These are phyloP conservation scores for Populus hybrid DNA, from an alignment of 441 rosid species.

Conservation along the genomic window DNA sequence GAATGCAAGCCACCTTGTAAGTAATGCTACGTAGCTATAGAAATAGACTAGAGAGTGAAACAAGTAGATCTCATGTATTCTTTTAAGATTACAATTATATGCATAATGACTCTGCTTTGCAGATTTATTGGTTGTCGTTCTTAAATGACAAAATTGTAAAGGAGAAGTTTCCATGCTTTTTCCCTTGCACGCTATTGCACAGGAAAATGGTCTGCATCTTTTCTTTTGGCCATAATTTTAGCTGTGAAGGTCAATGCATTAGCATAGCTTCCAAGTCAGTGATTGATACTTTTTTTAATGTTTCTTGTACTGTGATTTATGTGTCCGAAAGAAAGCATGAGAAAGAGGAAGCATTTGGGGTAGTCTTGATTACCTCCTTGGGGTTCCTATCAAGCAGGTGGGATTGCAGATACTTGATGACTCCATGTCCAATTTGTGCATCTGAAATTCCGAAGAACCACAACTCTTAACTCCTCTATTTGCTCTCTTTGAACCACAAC, in stretches of 20 bases:
- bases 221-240: not conserved
- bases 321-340: not conserved
- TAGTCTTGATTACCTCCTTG: constrained; percentile 33
- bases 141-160: no score
- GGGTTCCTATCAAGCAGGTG: constrained; percentile 51
- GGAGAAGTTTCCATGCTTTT: not conserved
- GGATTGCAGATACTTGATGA: constrained; percentile 53
- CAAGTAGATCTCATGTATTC: not conserved
- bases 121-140: no score
- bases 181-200: not conserved
- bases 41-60: not conserved
- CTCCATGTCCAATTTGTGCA: constrained; percentile 42
- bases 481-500: constrained; percentile 72
- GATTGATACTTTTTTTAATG: no score
- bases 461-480: constrained; percentile 49
- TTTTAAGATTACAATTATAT: not conserved
- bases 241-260: not conserved
- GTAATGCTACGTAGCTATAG: not conserved
- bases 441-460: constrained; percentile 70
- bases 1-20: constrained; percentile 30
- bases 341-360: not conserved
- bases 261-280: no score
- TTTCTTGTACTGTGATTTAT: not conserved
- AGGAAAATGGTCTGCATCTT: not conserved
- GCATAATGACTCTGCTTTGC: not conserved